Evolutionary conservation across 1,284 basidiomycete genomes (phyloP).

Genomic region (Phylloporus sp.): DNA sequence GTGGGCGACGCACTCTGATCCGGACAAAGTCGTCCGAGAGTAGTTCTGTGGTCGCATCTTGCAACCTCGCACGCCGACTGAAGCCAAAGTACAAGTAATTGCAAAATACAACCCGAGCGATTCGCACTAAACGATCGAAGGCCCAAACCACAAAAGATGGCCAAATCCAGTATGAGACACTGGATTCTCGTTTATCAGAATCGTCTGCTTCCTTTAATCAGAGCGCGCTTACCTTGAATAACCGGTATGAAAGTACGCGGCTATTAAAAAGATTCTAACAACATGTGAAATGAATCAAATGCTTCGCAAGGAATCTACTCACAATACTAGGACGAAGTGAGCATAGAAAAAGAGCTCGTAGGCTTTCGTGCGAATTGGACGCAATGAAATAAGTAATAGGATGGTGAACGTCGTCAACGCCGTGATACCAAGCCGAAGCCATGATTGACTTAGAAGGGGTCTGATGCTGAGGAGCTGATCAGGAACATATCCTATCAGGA

Average conservation of each 20-base stretch:
- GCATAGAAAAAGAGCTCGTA: conserved; percentile 58
- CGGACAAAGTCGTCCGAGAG: conserved; percentile 36
- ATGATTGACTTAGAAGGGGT: conserved; percentile 27
- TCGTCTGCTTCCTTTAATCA: conserved; percentile 9
- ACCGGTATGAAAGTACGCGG: conserved; percentile 52
- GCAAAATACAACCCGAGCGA: conserved; percentile 57
- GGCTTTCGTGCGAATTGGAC: conserved; percentile 48
- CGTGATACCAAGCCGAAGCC: conserved; percentile 51
- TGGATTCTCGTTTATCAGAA: conserved; percentile 5
- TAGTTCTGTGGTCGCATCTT: conserved; percentile 37
- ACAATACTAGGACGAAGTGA: conserved; percentile 53
- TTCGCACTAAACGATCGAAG: conserved; percentile 64
- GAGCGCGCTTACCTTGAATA: conserved; percentile 9
- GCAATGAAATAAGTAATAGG: conserved; percentile 50
- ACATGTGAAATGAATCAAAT: conserved; percentile 7
- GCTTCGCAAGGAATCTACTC: conserved; percentile 22
- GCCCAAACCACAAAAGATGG: conserved; percentile 72
- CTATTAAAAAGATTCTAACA: conserved; percentile 50
- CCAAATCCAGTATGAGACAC: conserved; percentile 53
- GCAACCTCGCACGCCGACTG: conserved; percentile 19
- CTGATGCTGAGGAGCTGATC: conserved; percentile 17
- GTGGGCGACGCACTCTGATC: conserved; percentile 33
- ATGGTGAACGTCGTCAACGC: conserved; percentile 48
- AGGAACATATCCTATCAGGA: neutral
- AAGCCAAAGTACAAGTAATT: conserved; percentile 49